Base-by-base conservation (phyloP, 2,329 filamentous ascomycete species). In the Colletotrichum simmondsii region DNA sequence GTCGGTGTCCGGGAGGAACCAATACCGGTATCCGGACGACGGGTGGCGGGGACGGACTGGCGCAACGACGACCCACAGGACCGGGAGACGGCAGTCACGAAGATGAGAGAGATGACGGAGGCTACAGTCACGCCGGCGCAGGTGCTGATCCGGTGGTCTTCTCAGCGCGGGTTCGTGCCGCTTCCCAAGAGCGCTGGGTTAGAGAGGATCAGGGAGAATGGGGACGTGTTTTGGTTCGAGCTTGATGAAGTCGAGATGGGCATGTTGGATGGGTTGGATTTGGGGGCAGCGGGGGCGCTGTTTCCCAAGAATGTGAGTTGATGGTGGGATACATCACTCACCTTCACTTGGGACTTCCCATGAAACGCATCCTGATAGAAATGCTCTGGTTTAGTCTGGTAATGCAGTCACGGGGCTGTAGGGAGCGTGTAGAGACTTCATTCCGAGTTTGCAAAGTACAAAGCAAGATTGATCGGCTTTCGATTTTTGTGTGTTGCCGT, bases 101-200 rank as follows among this genome's bases (percentile, higher is more conserved):
- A 79, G 1, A 82, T 94, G 35, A 89, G 90, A 2, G 80, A 87
- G 76, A 91, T 90, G 78, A 88, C 93, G 79, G 82, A 89, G 78
- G 32, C 1, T 12, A 35, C 11, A 35, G 52, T 59, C 22, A 87
- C 87, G 10, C 87, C 90, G 1, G 89, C 89, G 32, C 92, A 95
- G 81, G 83, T 94, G 5, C 82, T 95, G 75, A 85, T 95, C 22
- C 87, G 92, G 72, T 95, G 92, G 79, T 89, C 88, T 73, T 80
- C 95, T 78, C 92, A 95, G 78, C 94, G 93, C 83, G 87, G 85
- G 11, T 93, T 91, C 89, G 87, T 92, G 19, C 91, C 92, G 22
- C 80, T 94, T 69, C 91, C 92, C 24, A 94, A 94, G 85, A 92
- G 91, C 72, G 89, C 89, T 65, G 88, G 85, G 2, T 84, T 86